A percentile compares a stretch with the other conserved stretches of the same genome.
Evolutionary conservation across 2,329 filamentous ascomycete species (phyloP).

Genomic region (Scedosporium boydii): DNA sequence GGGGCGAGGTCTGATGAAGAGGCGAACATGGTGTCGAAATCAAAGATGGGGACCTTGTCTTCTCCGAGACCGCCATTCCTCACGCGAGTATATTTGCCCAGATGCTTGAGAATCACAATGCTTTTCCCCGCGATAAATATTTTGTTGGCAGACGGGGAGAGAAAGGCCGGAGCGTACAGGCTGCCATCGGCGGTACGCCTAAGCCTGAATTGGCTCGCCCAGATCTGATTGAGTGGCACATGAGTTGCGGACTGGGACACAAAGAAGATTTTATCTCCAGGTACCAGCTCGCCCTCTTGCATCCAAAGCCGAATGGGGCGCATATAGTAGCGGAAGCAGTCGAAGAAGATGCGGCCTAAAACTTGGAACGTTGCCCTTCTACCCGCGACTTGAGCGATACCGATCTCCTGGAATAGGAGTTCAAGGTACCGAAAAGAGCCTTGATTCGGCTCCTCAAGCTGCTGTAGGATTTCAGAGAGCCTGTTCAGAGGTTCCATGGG

Average conservation of each 20-base stretch:
- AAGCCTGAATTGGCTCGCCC: conserved; percentile 66
- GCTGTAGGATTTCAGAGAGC: conserved; percentile 53
- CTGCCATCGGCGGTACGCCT: conserved; percentile 48
- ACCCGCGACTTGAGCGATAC: conserved; percentile 59
- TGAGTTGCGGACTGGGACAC: conserved; percentile 49
- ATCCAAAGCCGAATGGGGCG: conserved; percentile 78
- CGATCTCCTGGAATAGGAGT: conserved; percentile 61
- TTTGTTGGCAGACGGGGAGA: conserved; percentile 57
- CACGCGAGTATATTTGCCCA: conserved; percentile 42
- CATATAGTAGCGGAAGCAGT: conserved; percentile 75
- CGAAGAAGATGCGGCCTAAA: conserved; percentile 62
- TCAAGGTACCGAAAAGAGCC: conserved; percentile 69
- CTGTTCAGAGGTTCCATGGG: conserved; percentile 45
- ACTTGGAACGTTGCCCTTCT: conserved; percentile 51
- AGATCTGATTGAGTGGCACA: conserved; percentile 56
- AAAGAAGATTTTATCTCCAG: conserved; percentile 65
- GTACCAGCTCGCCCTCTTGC: conserved; percentile 61
- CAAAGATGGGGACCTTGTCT: conserved; percentile 35
- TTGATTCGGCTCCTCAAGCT: conserved; percentile 38
- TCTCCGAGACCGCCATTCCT: conserved; percentile 12
- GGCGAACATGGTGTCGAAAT: conserved; percentile 47
- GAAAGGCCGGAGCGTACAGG: conserved; percentile 64
- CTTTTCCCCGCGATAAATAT: conserved; percentile 88
- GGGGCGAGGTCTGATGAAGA: conserved; percentile 42
- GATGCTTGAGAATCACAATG: conserved; percentile 68